Conservation (phyloP, 2,329 filamentous ascomycete species). For the Alternaria sp. region DNA sequence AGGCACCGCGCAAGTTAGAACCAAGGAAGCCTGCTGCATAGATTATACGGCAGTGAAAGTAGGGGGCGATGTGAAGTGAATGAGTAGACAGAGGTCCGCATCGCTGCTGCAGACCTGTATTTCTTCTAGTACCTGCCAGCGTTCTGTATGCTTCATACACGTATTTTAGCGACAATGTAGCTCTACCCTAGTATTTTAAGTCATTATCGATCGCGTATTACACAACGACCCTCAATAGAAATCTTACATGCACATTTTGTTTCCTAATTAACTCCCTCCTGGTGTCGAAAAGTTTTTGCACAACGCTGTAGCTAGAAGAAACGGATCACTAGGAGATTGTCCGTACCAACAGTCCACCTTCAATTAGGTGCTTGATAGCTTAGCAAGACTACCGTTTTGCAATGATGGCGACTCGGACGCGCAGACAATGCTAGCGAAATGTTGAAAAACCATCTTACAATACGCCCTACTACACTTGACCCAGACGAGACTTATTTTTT, state of each 20-base stretch:
- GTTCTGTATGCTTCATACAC: not conserved
- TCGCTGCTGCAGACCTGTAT: not conserved
- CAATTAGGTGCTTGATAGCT: not conserved
- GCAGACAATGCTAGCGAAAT: not conserved
- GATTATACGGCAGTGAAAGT: not conserved
- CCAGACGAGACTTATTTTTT: not conserved
- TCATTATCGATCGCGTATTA: not conserved
- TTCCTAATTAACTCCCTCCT: too few species aligned
- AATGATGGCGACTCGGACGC: not conserved
- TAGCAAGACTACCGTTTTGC: not conserved
- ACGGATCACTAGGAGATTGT: not conserved
- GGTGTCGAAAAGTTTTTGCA: too few species aligned
- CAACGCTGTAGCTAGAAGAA: not conserved
- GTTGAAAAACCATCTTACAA: not conserved
- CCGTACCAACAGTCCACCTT: not conserved
- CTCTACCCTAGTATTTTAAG: not conserved
- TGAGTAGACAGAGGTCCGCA: not conserved
- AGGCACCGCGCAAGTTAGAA: constrained; percentile 38
- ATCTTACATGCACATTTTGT: too few species aligned
- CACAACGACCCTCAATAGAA: too few species aligned
- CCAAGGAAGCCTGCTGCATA: constrained; percentile 28
- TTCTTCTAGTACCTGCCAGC: not conserved
- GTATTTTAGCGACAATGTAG: not conserved
- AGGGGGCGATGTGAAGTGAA: not conserved
- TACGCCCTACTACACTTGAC: not conserved